A percentile compares a stretch with the other conserved stretches of the same genome.
Conservation (phyloP, 2,329 filamentous ascomycete genomes). For the Knoxdaviesia capensis region DNA sequence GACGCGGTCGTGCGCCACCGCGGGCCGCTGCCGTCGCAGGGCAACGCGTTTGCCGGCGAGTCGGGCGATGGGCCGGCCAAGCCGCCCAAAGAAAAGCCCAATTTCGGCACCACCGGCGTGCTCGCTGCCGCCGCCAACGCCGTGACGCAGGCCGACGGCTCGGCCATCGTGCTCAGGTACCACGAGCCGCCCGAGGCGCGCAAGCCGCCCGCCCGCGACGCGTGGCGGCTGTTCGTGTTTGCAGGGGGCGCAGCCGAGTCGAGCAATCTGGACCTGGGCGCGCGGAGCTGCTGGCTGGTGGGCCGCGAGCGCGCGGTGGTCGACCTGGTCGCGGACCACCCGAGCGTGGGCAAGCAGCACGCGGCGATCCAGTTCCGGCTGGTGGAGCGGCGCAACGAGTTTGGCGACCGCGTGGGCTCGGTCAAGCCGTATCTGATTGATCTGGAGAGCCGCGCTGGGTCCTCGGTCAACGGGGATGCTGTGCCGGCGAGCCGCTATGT, state of each 20-base stretch:
- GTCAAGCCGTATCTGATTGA: slow-evolving; percentile 85
- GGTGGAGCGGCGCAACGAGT: slow-evolving; percentile 67
- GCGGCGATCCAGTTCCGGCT: slow-evolving; percentile 87
- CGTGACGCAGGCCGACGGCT: slow-evolving; percentile 49
- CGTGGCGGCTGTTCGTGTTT: slow-evolving; percentile 88
- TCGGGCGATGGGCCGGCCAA: slow-evolving; percentile 19
- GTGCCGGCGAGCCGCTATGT: slow-evolving; percentile 62
- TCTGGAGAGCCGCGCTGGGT: slow-evolving; percentile 84
- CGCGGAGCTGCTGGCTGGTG: slow-evolving; percentile 75
- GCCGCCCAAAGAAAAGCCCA: slow-evolving; percentile 65
- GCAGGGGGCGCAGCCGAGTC: slow-evolving; percentile 54
- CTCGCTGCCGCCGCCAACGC: slow-evolving; percentile 77
- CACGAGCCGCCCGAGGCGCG: slow-evolving; percentile 87
- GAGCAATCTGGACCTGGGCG: slow-evolving; percentile 59
- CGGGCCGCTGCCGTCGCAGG: slow-evolving; percentile 39
- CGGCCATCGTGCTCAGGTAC: slow-evolving; percentile 73
- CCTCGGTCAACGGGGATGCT: slow-evolving; percentile 54
- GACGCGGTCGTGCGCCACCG: slow-evolving; percentile 3
- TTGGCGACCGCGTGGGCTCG: slow-evolving; percentile 59
- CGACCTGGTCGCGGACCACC: slow-evolving; percentile 71
- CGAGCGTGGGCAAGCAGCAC: slow-evolving; percentile 87
- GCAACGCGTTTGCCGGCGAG: slow-evolving; percentile 35
- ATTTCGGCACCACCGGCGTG: slow-evolving; percentile 60
- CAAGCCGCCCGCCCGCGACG: slow-evolving; percentile 57
- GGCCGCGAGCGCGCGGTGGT: slow-evolving; percentile 65